These are phyloP conservation scores for Thelonectria blattea DNA, from an alignment of 2,329 filamentous ascomycete genomes.

Conservation along the genomic window DNA sequence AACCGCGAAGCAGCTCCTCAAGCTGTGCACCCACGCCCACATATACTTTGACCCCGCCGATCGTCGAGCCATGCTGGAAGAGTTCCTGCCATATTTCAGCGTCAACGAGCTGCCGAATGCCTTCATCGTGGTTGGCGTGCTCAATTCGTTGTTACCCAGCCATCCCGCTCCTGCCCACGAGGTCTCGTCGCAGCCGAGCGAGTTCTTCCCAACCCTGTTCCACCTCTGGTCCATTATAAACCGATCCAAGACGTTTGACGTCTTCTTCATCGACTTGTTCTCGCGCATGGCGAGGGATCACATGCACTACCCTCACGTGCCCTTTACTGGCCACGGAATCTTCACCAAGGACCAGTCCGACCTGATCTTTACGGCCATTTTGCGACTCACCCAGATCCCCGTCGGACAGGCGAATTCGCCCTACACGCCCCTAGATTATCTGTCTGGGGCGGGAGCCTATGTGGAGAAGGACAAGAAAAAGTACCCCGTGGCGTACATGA, in stretches of 20 bases:
- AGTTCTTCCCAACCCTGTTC: conserved; percentile 92
- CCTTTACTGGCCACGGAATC: conserved; percentile 86
- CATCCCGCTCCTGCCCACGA: conserved; percentile 74
- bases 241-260: conserved; percentile 85
- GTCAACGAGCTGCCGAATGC: conserved; percentile 91
- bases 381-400: conserved; percentile 91
- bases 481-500: conserved; percentile 88
- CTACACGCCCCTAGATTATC: conserved; percentile 84
- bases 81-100: conserved; percentile 86
- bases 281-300: conserved; percentile 88
- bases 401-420: conserved; percentile 95
- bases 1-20: conserved; percentile 73
- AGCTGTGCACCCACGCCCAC: conserved; percentile 88
- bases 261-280: conserved; percentile 86
- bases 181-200: conserved; percentile 80
- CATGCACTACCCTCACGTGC: conserved; percentile 73
- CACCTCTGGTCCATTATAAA: conserved; percentile 95
- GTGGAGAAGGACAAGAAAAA: conserved; percentile 93
- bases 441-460: conserved; percentile 82
- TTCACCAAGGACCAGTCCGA: conserved; percentile 93
- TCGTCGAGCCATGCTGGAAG: conserved; percentile 79
- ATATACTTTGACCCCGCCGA: conserved; percentile 91
- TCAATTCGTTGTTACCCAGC: conserved; percentile 90
- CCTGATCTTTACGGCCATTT: conserved; percentile 87
- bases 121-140: conserved; percentile 86